Percentiles rank a stretch among this genome's conserved stretches.
Evolutionary conservation across 352 stramenopile species (phyloP).

Genomic region (Plasmopara viticola): DNA sequence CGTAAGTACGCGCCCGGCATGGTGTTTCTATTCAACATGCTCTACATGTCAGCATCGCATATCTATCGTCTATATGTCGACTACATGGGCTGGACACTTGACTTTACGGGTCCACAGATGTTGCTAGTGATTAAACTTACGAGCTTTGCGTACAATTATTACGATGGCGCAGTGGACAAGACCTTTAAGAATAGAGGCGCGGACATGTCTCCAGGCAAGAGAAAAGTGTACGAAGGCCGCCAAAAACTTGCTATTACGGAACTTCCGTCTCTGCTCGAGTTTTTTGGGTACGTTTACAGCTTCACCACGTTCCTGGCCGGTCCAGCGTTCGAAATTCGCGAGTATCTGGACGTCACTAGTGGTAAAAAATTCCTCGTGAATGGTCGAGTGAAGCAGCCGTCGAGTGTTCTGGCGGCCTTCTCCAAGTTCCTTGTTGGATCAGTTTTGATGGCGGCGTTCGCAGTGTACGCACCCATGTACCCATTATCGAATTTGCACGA

Average conservation of each 20-base stretch:
- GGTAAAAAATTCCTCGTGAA: conserved; percentile 53
- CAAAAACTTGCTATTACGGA: conserved; percentile 65
- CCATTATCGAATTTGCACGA: conserved; percentile 47
- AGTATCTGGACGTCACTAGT: conserved; percentile 83
- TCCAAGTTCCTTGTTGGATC: conserved; percentile 71
- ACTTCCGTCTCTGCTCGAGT: conserved; percentile 90
- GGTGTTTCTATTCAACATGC: conserved; percentile 93
- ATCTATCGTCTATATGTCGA: conserved; percentile 95
- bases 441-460: conserved; percentile 53
- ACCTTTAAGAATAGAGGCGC: conserved; percentile 28
- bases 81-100: conserved; percentile 90
- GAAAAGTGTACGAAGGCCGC: conserved; percentile 32
- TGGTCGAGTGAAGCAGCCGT: conserved; percentile 39
- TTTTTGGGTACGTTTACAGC: conserved; percentile 95
- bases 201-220: conserved; percentile 12
- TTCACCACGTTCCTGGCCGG: conserved; percentile 94
- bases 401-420: conserved; percentile 64
- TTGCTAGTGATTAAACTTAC: conserved; percentile 96
- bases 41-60: conserved; percentile 89
- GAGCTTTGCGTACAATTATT: conserved; percentile 96
- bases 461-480: conserved; percentile 41
- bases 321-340: conserved; percentile 92
- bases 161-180: conserved; percentile 86
- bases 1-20: conserved; percentile 57
- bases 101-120: conserved; percentile 88